Base-by-base conservation (phyloP, 2,329 filamentous ascomycete species). In the Penicillium sp. region DNA sequence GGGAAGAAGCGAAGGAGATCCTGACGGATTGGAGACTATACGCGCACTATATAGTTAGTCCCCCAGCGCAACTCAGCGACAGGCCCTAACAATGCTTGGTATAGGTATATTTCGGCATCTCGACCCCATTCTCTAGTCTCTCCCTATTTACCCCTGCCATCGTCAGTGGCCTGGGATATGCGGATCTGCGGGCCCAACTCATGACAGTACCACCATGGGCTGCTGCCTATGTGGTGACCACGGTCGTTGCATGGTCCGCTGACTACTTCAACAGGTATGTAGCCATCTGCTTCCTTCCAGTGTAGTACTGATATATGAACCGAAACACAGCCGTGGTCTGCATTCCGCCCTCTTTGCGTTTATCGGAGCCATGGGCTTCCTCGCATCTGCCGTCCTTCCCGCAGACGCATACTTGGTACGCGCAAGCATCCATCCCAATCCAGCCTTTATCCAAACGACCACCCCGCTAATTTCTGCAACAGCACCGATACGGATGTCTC, bases 401-500 rank as follows among this genome's bases (percentile, higher is more conserved):
- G 67, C 81, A 0, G 71, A 79, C 35, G 74, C 78, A 3, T 87
- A 83, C 59, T 57, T 62, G 6, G 70, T 72, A 63, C 9, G 7
- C 43, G 8, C n/a, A 29, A 12, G 22, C 3, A 32, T 45, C 24
- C n/a, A n/a, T n/a, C n/a, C n/a, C n/a, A n/a, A n/a, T n/a, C n/a
- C n/a, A n/a, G n/a, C n/a, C n/a, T n/a, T n/a, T n/a, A n/a, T n/a
- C 31, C 26, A 43, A 46, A 2, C 10, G 19, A 17, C 39, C 17
- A 37, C 0, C 33, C 15, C 79, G 84, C n/a, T n/a, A n/a, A n/a
- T n/a, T n/a, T n/a, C n/a, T n/a, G n/a, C n/a, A n/a, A n/a, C n/a
- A n/a, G n/a, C n/a, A n/a, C n/a, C n/a, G n/a, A n/a, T 87, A 87
- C 61, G 83, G 80, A 32, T 84, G 82, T 53, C 75, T 88, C 9